Percentiles rank a stretch among this genome's conserved stretches.
Conservation (phyloP, 352 stramenopile genomes). For the Phytophthora gonapodyides region DNA sequence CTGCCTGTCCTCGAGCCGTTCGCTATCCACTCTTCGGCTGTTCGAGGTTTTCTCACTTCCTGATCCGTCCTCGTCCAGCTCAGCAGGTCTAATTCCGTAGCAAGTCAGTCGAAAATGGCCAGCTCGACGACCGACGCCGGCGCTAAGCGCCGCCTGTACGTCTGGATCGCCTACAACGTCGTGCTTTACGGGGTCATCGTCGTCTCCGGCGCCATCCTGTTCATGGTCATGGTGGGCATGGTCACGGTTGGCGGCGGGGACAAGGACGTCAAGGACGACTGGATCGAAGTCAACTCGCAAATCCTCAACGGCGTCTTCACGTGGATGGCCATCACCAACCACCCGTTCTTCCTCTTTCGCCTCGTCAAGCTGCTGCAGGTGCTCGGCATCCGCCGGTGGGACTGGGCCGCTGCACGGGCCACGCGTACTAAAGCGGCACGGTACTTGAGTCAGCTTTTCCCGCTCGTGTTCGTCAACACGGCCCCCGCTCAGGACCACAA, state of each 20-base stretch:
- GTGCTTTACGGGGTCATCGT: constrained; percentile 33
- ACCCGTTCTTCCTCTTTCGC: constrained; percentile 43
- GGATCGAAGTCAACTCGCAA: constrained; percentile 50
- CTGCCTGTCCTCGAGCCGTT: neutral
- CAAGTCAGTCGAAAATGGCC: constrained; percentile 16
- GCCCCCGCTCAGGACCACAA: constrained; percentile 15
- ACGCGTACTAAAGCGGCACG: constrained; percentile 18
- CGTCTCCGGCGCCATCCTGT: constrained; percentile 38
- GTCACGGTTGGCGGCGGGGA: constrained; percentile 27
- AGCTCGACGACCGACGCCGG: neutral
- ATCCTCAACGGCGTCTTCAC: constrained; percentile 51
- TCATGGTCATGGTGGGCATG: constrained; percentile 47
- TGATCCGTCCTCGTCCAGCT: constrained; percentile 6
- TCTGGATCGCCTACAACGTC: constrained; percentile 42
- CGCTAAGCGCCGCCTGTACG: constrained; percentile 25
- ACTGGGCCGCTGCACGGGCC: constrained; percentile 8
- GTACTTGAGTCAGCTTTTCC: constrained; percentile 34
- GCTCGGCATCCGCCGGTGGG: constrained; percentile 24
- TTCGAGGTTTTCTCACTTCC: constrained; percentile 6
- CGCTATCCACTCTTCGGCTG: neutral
- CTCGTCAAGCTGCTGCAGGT: constrained; percentile 29
- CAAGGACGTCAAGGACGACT: constrained; percentile 41
- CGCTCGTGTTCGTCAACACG: constrained; percentile 34
- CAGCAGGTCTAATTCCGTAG: neutral
- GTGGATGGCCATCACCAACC: constrained; percentile 43